phyloP scores from a whole-genome alignment of 805 yeast species.

The Isabelozyma heimii region DNA sequence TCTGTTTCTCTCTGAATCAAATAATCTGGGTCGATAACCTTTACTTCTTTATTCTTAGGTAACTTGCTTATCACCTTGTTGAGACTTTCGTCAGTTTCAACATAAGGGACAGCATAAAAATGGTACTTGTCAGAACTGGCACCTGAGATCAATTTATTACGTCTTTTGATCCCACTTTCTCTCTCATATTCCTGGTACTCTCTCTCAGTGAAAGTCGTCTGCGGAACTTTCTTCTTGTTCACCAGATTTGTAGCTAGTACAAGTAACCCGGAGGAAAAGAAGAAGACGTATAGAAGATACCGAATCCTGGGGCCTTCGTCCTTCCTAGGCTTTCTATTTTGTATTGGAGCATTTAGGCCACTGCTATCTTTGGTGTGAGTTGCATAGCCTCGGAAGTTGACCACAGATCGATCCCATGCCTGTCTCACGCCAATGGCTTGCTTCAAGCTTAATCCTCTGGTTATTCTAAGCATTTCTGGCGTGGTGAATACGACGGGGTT shows the following conservation, averaged over 20 bases:
- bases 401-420: background rate
- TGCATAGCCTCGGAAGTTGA: background rate
- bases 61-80: constrained; percentile 16
- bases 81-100: constrained; percentile 14
- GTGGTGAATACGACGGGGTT: background rate
- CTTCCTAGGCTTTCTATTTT: background rate
- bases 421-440: background rate
- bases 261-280: constrained; percentile 29
- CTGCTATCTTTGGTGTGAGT: background rate
- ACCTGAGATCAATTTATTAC: constrained; percentile 39
- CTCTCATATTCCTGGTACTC: constrained; percentile 50
- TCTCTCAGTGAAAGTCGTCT: constrained; percentile 44
- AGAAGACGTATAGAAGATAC: constrained; percentile 34
- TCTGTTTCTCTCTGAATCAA: constrained; percentile 46
- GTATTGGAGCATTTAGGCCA: background rate
- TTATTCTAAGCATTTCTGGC: background rate
- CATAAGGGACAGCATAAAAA: constrained; percentile 38
- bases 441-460: background rate
- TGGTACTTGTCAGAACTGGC: constrained; percentile 38
- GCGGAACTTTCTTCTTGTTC: constrained; percentile 26
- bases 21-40: constrained; percentile 49
- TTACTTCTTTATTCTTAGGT: constrained; percentile 19
- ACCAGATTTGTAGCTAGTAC: constrained; percentile 27
- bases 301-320: constrained; percentile 28
- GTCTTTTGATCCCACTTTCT: constrained; percentile 51